Conservation (phyloP, 1,139 yeast genomes). For the Pichia sp. region DNA sequence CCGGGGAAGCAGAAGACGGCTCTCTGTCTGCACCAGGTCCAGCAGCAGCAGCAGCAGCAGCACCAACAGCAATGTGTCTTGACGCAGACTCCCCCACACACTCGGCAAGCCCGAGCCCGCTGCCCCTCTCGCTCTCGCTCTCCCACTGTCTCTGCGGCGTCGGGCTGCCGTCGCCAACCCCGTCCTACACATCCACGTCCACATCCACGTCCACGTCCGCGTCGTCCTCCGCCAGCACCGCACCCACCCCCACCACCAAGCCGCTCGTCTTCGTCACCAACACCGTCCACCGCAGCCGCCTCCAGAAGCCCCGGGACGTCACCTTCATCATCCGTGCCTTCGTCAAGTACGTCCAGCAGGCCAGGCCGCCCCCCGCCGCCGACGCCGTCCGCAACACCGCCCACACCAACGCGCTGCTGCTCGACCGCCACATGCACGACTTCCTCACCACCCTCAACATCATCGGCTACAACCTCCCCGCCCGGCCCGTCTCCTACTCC, state of each 20-base stretch:
- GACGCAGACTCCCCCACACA: not conserved
- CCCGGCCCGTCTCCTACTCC: not conserved
- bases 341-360: slow-evolving; percentile 1
- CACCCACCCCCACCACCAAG: not conserved
- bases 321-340: slow-evolving; percentile 1
- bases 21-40: not conserved
- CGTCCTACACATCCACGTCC: not conserved
- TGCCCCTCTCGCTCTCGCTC: not conserved
- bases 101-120: not conserved
- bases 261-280: not conserved
- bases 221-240: not conserved
- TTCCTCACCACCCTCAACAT: not conserved
- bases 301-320: not conserved
- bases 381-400: not conserved
- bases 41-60: not conserved
- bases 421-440: not conserved
- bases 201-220: not conserved
- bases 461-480: slow-evolving; percentile 2
- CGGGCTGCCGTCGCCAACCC: not conserved
- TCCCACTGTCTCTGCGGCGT: not conserved
- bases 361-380: not conserved
- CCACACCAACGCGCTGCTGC: not conserved
- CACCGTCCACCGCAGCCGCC: not conserved
- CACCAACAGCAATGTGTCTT: not conserved
- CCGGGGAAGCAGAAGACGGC: no score